Base-by-base conservation (phyloP, 805 yeast genomes). In the Kregervanrija pseudodelftensis region DNA sequence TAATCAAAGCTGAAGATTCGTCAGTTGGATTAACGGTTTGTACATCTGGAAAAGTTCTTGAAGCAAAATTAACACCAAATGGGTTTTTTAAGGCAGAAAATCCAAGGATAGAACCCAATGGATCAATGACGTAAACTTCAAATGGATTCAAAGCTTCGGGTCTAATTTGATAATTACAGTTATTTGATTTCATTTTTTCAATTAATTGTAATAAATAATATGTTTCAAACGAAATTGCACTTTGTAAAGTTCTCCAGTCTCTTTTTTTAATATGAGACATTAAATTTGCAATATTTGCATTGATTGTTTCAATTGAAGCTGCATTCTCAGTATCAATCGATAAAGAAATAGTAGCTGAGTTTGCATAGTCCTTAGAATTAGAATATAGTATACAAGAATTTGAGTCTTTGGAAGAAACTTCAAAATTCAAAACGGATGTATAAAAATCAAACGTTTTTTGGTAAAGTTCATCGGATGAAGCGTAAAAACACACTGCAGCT, bases 101-200 rank as follows among this genome's bases (percentile, higher is more conserved):
- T 4, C 96, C 97, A 39, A 90, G 61, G 30, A 89, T 63, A 53
- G 78, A 76, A 14, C 96, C 96, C 50, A 89, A 67, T 8, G 98
- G 97, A 61, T 91, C 97, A 22, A 84, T 59, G 8, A 80, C 74
- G 62, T 82, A 87, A 7, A 85, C 68, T 62, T 87, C 95, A 52
- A 76, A 72, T 5, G 96, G 95, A 45, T 75, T 76, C 45, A 82
- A 66, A 39, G 79, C 85, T 46, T 81, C 79, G 5, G 98, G 96
- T 54, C 74, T 69, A 17, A 77, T 70, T 61, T 82, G 90, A 44
- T 66, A 68, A 11, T 72, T 66, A 38, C 56, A 49, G 1, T 64
- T 54, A 4, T 54, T 50, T 12, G 56, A 51, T 39, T 61, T 50
- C 22, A 75, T 61, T n/a, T 57, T 52, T 41, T 52, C 52, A 33